phyloP scores from a whole-genome alignment of 331 rosid species.

The Malus hybrid region DNA sequence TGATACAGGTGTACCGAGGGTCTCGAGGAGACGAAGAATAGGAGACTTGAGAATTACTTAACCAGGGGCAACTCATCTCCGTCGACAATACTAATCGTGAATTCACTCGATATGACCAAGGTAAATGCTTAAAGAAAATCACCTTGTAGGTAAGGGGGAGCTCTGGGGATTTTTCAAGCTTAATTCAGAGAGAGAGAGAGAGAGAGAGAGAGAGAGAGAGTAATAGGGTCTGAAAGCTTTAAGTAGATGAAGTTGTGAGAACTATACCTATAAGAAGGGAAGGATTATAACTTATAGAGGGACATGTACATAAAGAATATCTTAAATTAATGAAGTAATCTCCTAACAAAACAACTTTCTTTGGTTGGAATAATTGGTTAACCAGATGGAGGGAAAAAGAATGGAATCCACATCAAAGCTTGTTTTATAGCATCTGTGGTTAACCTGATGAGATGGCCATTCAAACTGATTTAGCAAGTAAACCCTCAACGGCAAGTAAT shows the following conservation, averaged over 20 bases:
- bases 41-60: too few relatives aligned
- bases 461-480: too few relatives aligned
- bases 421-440: slow-evolving; percentile 3
- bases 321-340: background rate
- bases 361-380: slow-evolving; percentile 11
- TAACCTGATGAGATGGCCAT: background rate
- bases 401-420: slow-evolving; percentile 39
- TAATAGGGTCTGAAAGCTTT: background rate
- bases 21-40: too few relatives aligned
- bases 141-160: background rate
- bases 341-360: background rate
- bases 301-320: background rate
- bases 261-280: background rate
- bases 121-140: background rate
- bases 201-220: background rate
- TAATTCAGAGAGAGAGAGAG: too few relatives aligned
- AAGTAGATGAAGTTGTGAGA: background rate
- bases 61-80: too few relatives aligned
- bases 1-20: too few relatives aligned
- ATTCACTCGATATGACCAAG: too few relatives aligned
- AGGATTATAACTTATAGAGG: background rate
- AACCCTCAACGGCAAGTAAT: too few relatives aligned
- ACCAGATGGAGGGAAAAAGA: slow-evolving; percentile 8
- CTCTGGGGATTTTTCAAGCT: background rate
- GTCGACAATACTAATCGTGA: too few relatives aligned